These are phyloP conservation scores for Barnettozyma californica DNA, from an alignment of 805 yeast species.

Conservation along the genomic window DNA sequence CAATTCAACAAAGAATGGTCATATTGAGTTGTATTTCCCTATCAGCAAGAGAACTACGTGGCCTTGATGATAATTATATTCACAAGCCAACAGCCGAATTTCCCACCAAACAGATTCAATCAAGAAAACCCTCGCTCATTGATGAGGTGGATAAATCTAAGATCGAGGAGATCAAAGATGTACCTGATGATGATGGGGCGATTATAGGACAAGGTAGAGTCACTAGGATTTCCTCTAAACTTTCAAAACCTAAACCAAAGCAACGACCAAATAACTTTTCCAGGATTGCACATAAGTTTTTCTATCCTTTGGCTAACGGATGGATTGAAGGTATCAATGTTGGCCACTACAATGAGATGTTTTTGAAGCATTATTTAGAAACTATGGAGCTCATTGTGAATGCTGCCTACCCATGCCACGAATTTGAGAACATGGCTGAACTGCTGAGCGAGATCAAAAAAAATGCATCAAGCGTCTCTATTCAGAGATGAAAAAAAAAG, in stretches of 20 bases:
- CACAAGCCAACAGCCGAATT: constrained; percentile 33
- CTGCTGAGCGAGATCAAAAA: constrained; percentile 25
- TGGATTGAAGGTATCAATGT: constrained; percentile 52
- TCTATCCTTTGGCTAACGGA: constrained; percentile 47
- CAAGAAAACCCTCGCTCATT: constrained; percentile 8
- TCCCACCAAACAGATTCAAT: constrained; percentile 29
- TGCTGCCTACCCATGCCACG: constrained; percentile 42
- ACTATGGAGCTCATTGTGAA: constrained; percentile 42
- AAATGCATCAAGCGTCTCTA: constrained; percentile 1
- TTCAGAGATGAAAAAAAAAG: no score
- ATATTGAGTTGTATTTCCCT: constrained; percentile 65
- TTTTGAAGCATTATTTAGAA: constrained; percentile 45
- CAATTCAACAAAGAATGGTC: constrained; percentile 70
- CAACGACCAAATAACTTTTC: constrained; percentile 28
- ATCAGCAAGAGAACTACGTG: constrained; percentile 69
- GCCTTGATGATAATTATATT: constrained; percentile 47
- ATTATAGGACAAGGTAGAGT: constrained; percentile 14
- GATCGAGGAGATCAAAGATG: constrained; percentile 5
- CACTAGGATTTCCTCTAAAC: constrained; percentile 32
- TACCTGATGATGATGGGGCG: background rate
- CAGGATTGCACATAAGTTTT: constrained; percentile 38
- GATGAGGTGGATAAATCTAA: constrained; percentile 8
- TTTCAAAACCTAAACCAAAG: constrained; percentile 16
- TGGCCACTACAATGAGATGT: constrained; percentile 47
- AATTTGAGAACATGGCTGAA: constrained; percentile 31